A percentile compares a stretch with the other conserved stretches of the same genome.
Evolutionary conservation across 805 yeast species (phyloP).

Genomic region (Barnettozyma sucrosica): DNA sequence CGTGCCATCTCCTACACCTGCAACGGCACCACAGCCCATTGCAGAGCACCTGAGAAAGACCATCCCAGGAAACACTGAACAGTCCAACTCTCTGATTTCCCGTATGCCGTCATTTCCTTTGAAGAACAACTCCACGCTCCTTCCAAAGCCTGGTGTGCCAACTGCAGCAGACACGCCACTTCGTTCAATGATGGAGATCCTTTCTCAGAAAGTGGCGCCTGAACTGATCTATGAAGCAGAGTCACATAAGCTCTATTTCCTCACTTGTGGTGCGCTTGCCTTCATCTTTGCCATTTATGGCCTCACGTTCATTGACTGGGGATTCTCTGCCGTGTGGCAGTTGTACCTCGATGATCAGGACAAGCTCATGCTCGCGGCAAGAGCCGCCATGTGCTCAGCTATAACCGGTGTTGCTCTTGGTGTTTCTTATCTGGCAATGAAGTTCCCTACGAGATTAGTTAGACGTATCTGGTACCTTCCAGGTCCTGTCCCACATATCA

Average conservation of each 20-base stretch:
- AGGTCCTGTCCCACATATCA: slow-evolving; percentile 44
- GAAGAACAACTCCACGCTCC: slow-evolving; percentile 60
- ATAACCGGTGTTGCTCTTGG: slow-evolving; percentile 37
- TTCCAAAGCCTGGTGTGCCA: slow-evolving; percentile 77
- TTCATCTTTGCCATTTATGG: slow-evolving; percentile 67
- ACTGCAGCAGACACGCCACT: slow-evolving; percentile 43
- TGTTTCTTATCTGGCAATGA: slow-evolving; percentile 29
- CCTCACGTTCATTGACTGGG: slow-evolving; percentile 51
- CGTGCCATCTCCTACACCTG: background rate
- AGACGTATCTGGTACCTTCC: slow-evolving; percentile 77
- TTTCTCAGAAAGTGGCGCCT: slow-evolving; percentile 51
- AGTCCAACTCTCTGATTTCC: slow-evolving; percentile 41
- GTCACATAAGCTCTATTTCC: slow-evolving; percentile 71
- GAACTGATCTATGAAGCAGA: slow-evolving; percentile 80
- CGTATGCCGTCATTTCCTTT: slow-evolving; percentile 64
- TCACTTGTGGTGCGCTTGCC: slow-evolving; percentile 63
- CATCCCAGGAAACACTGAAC: slow-evolving; percentile 25
- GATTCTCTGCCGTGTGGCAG: slow-evolving; percentile 43
- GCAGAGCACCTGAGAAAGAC: slow-evolving; percentile 21
- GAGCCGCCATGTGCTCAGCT: slow-evolving; percentile 35
- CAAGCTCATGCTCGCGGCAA: slow-evolving; percentile 27
- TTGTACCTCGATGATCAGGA: slow-evolving; percentile 50
- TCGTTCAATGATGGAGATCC: slow-evolving; percentile 53
- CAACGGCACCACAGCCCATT: slow-evolving; percentile 6
- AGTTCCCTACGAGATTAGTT: slow-evolving; percentile 64